Evolutionary conservation across 805 yeast genomes (phyloP).

Genomic region (Lachancea waltii): DNA sequence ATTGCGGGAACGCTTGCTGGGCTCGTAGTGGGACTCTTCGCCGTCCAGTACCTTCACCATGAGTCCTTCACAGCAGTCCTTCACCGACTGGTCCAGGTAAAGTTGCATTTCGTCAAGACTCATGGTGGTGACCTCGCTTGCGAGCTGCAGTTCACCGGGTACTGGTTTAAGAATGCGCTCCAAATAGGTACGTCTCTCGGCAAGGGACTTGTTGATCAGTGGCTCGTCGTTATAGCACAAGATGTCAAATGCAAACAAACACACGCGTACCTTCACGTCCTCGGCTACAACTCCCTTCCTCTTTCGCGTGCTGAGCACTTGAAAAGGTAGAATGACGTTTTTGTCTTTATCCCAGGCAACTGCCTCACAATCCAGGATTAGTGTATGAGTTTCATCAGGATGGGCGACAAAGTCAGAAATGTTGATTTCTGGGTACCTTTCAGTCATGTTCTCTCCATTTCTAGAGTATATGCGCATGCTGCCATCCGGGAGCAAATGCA

Average conservation of each 20-base stretch:
- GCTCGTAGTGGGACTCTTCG: slow-evolving; percentile 77
- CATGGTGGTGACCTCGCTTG: slow-evolving; percentile 64
- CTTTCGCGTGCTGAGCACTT: slow-evolving; percentile 85
- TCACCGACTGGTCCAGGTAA: slow-evolving; percentile 83
- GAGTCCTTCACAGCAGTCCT: slow-evolving; percentile 88
- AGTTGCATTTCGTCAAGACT: slow-evolving; percentile 68
- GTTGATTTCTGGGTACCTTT: slow-evolving; percentile 87
- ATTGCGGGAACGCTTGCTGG: slow-evolving; percentile 88
- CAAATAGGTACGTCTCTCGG: slow-evolving; percentile 62
- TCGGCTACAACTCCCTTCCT: slow-evolving; percentile 85
- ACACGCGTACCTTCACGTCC: slow-evolving; percentile 85
- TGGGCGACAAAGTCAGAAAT: slow-evolving; percentile 50
- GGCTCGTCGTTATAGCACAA: slow-evolving; percentile 69
- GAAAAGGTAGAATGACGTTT: slow-evolving; percentile 86
- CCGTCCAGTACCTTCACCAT: slow-evolving; percentile 91
- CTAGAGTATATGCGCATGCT: slow-evolving; percentile 76
- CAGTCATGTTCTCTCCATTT: slow-evolving; percentile 95
- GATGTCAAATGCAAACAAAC: slow-evolving; percentile 87
- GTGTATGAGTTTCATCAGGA: slow-evolving; percentile 37
- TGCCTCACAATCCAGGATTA: slow-evolving; percentile 92
- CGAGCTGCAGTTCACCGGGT: slow-evolving; percentile 76
- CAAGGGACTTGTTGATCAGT: slow-evolving; percentile 56
- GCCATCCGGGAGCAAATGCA: slow-evolving; percentile 66
- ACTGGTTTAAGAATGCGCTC: slow-evolving; percentile 49
- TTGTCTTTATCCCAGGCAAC: slow-evolving; percentile 90